phyloP scores from a whole-genome alignment of 2,329 filamentous ascomycete species.

The Sphaerulina musiva region DNA sequence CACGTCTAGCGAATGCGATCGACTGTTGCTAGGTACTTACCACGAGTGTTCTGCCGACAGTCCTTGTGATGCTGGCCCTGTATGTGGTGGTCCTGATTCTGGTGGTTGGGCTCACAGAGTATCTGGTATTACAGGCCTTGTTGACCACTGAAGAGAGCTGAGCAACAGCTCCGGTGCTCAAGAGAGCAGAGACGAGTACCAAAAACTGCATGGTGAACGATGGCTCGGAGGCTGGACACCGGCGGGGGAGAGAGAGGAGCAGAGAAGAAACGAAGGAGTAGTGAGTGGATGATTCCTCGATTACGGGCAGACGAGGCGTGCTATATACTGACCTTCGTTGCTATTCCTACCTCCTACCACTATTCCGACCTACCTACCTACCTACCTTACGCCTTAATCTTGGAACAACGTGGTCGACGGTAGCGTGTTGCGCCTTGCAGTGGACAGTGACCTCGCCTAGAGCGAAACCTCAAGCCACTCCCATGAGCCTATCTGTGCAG shows the following conservation, averaged over 20 bases:
- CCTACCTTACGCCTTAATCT: not conserved
- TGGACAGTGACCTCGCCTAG: not conserved
- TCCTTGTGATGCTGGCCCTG: conserved; percentile 1
- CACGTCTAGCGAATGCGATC: not conserved
- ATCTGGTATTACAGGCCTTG: conserved; percentile 2
- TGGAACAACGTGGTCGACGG: not conserved
- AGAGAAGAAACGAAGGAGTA: not conserved
- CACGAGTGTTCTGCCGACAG: conserved; percentile 1
- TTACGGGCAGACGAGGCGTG: not conserved
- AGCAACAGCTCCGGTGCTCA: conserved; percentile 4
- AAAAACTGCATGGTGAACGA: conserved; percentile 4
- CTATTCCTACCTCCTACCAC: not conserved
- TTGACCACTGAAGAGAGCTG: conserved; percentile 3
- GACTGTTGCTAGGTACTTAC: not conserved
- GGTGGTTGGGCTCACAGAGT: not conserved
- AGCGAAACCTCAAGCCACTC: conserved; percentile 1
- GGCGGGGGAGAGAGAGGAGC: not conserved
- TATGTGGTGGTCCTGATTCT: conserved; percentile 5
- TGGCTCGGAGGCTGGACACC: not conserved
- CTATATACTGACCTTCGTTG: conserved; percentile 3
- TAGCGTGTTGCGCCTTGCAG: not conserved
- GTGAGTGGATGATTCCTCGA: conserved; percentile 4
- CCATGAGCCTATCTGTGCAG: not conserved
- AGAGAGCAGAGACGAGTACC: conserved; percentile 1
- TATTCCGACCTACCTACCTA: not conserved